Evolutionary conservation across 306 rosid genomes (phyloP).

Genomic region (Datisca glomerata): DNA sequence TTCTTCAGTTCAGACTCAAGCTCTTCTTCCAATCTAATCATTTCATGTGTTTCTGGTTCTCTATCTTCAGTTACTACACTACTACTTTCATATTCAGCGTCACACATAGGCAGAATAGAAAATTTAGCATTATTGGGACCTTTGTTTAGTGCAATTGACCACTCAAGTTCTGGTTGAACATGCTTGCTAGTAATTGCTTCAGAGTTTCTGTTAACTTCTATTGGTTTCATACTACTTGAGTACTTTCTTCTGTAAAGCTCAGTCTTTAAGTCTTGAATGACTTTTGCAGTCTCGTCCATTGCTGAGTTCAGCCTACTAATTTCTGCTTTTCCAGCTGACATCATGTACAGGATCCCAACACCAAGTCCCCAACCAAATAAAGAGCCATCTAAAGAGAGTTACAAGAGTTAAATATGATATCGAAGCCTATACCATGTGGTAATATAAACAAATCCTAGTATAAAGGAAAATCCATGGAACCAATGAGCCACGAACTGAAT

Average conservation of each 20-base stretch:
- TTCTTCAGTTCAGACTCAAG: constrained; percentile 59
- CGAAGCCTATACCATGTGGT: no score
- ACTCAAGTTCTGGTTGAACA: constrained; percentile 14
- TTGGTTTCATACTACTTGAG: constrained; percentile 8
- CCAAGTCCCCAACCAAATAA: constrained; percentile 52
- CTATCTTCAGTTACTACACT: constrained; percentile 67
- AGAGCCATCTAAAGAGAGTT: constrained; percentile 30
- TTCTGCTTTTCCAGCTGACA: constrained; percentile 58
- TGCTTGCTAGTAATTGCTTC: constrained; percentile 12
- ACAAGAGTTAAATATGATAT: no score
- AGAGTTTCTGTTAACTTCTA: constrained; percentile 11
- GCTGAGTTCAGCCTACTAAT: constrained; percentile 36
- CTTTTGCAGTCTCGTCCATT: constrained; percentile 40
- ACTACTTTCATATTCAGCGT: constrained; percentile 41
- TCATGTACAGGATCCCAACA: constrained; percentile 55
- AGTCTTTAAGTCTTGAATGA: constrained; percentile 41
- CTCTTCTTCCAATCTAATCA: constrained; percentile 66
- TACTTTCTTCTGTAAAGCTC: constrained; percentile 45
- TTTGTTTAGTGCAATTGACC: constrained; percentile 8
- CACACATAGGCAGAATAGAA: constrained; percentile 17
- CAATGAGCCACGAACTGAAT: no score
- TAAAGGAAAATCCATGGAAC: no score
- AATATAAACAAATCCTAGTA: no score
- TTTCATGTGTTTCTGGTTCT: constrained; percentile 26
- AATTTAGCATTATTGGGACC: constrained; percentile 8